Base-by-base conservation (phyloP, 73 alveolate genomes). In the Symbiodinium natans region DNA sequence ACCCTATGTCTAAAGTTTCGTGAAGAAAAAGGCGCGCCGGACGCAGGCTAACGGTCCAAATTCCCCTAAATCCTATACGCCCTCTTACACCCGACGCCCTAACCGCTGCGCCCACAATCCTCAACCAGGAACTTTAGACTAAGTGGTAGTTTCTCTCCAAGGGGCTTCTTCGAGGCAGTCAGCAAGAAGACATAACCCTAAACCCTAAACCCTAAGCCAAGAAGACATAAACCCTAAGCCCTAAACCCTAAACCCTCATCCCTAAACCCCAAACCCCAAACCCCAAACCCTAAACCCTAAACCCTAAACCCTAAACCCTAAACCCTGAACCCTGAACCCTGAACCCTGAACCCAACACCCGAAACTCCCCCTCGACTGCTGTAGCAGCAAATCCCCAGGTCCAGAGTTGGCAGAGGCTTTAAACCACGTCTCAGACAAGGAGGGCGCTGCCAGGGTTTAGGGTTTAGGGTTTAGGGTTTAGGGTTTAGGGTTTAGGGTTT, bases 371-470 rank as follows among this genome's bases (percentile, higher is more conserved):
- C 56, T 43, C 5, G 5, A 11, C 56, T 43, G 11, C 56, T 5
- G 56, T 43, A 5, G 19, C 56, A 11, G 56, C 19, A 43, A 48
- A 23, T 63, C 36, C 1, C 39, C 34, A 63, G 80, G 80, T 29
- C 97, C 97, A 31, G 89, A 90, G 54, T 29, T 90, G 80, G 97
- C 97, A 33, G 97, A 90, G n/a, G 97, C 82, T 36, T 33, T 90
- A 39, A 85, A 84, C 29, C 9, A 31, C n/a, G 97, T 90, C 52
- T 68, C 97, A 1, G 41, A 84, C 39, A 85, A 90, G 97, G 97
- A 59, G 63, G 15, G 17, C 42, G 21, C 27, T 59, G 27, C 5
- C 25, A n/a, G 74, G 74, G 31, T 56, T 56, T 3, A 19, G 74
- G 15, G 33, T 19, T 56, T 0, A 1, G 34, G 77, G 39, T 63